Base-by-base conservation (phyloP, 2,329 filamentous ascomycete species). In the Penicillium verrucosum region DNA sequence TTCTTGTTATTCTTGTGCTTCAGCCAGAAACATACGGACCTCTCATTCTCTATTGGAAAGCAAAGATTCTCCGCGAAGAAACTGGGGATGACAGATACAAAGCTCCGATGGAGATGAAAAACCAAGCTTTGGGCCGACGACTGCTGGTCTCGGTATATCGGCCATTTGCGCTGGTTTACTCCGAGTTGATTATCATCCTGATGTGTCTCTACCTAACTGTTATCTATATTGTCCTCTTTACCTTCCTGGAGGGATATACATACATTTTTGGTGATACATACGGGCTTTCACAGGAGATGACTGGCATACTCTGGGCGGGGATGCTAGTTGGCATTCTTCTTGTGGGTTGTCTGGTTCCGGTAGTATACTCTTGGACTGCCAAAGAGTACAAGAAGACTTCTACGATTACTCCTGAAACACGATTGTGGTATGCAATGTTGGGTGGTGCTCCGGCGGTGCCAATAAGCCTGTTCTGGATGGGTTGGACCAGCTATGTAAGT, bases 401-500 rank as follows among this genome's bases (percentile, higher is more conserved):
- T 42, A 27, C 23, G 10, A 42, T 42, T 42, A 14, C 40, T n/a
- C 40, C 0, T 75, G 82, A 85, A 56, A 80, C 80, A 30, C 73
- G 82, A 5, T 70, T 85, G 0, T 83, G 76, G 74, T 82, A 77
- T 48, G 75, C 77, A 3, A 83, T 84, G 68, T 66, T 82, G 1
- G 76, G 78, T 21, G 58, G 76, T 3, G 76, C 80, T 0, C 76
- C 79, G 0, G 71, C 77, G 0, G 75, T 85, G 1, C 82, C 82
- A 0, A 69, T 83, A 23, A 73, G 73, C 3, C 70, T 85, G 8
- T 84, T 85, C 65, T 85, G 82, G 82, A 81, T 85, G 69, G 82
- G 76, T 1, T 85, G 82, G 82, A 82, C 79, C 0, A 52, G 55
- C 23, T 57, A 60, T 44, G 64, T 65, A 57, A 54, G 60, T 54